Base-by-base conservation (phyloP, 106 monocot species). In the Ottelia alismoides region DNA sequence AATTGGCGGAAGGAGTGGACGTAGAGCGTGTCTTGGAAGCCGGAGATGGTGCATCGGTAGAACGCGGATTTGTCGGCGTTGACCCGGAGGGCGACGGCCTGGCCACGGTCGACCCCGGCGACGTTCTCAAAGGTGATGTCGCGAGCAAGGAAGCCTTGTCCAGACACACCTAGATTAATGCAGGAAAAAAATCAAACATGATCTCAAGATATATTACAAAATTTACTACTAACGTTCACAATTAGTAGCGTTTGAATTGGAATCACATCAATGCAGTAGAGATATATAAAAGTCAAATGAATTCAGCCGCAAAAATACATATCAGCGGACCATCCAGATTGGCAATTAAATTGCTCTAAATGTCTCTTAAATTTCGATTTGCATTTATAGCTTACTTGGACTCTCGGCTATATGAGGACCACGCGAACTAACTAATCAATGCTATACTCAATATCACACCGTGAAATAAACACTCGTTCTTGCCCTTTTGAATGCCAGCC, bases 1-100 rank as follows among this genome's bases (percentile, higher is more conserved):
- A n/a, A n/a, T n/a, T n/a, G 60, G 6, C 80, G 70, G 58, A 75
- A 71, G 53, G 75, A 80, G 72, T 76, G 72, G 30, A 49, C 69
- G 57, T 72, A 81, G 60, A 81, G 80, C 0, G 80, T 81, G 72
- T 81, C 80, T 25, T 81, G 80, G 44, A 72, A 76, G 19, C 80
- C 80, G 27, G 64, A 59, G 55, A 78, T 52, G 56, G 16, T 20
- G 58, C 79, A 79, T 0, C 56, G 69, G 53, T 70, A 74, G 12
- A 79, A 20, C 3, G 66, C 70, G 2, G 51, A 10, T 5, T 59
- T 27, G 53, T 79, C 79, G 27, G 74, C 79, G 32, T 66, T 70
- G 20, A 74, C 57, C 0, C 74, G 74, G 12, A 79, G 53, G 14
- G 79, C 79, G 6, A 79, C 79, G 1, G 79, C 79, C 31, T 79